A percentile compares a stretch with the other conserved stretches of the same genome.
These are phyloP conservation scores for Ciborinia camelliae DNA, from an alignment of 2,329 filamentous ascomycete genomes.

Conservation along the genomic window DNA sequence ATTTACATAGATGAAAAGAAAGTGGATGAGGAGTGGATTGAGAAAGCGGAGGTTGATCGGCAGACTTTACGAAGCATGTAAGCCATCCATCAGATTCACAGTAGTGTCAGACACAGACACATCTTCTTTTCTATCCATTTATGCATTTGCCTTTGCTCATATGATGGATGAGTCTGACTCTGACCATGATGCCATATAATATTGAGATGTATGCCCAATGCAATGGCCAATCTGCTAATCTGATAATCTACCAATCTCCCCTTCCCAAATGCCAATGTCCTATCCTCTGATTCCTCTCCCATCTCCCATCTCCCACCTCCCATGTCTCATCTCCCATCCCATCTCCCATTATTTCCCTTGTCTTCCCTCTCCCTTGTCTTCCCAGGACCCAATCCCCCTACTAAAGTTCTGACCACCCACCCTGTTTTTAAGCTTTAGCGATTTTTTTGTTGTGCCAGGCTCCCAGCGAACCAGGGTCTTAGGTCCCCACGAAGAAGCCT, in stretches of 20 bases:
- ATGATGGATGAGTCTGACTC: too few species aligned
- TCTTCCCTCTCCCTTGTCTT: neutral
- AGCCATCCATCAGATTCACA: conserved; percentile 3
- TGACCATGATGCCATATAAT: too few species aligned
- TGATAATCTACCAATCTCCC: neutral
- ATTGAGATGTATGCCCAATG: too few species aligned
- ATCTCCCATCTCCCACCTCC: neutral
- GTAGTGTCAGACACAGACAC: too few species aligned
- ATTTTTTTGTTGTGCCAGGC: neutral
- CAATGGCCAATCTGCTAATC: neutral
- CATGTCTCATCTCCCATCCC: neutral
- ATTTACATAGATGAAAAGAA: neutral
- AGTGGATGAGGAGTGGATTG: conserved; percentile 1
- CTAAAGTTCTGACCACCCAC: conserved; percentile 14
- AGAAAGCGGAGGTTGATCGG: conserved; percentile 13
- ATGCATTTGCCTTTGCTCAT: too few species aligned
- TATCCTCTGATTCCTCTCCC: too few species aligned
- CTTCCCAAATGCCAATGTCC: too few species aligned
- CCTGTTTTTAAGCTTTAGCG: conserved; percentile 12
- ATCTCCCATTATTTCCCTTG: neutral
- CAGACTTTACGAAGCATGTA: too few species aligned
- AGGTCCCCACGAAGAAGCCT: neutral
- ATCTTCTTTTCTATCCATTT: too few species aligned
- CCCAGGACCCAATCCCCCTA: neutral
- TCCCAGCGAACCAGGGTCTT: neutral